Conservation (phyloP, 129 eudicot species). For the Flaveria linearis region DNA sequence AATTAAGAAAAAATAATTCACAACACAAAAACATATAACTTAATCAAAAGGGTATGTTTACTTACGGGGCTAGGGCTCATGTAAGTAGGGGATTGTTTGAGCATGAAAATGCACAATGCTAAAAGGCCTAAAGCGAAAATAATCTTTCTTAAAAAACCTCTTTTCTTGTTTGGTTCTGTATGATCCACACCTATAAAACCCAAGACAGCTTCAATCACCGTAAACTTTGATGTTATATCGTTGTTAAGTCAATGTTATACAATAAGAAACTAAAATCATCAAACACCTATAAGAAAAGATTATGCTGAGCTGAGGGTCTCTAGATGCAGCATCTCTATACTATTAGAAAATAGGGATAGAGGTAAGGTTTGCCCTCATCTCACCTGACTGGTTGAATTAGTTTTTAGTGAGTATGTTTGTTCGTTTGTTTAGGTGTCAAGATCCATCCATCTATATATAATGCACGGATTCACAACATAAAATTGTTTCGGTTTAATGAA, state of each 20-base stretch:
- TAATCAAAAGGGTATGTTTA: conserved; percentile 1
- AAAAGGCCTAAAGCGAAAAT: neutral
- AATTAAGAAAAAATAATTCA: neutral
- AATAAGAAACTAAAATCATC: neutral
- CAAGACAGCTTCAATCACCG: neutral
- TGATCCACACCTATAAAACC: conserved; percentile 24
- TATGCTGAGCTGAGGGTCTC: too few relatives aligned
- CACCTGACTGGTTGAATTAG: too few relatives aligned
- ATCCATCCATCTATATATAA: neutral
- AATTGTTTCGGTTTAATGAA: neutral
- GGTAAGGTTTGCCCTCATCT: too few relatives aligned
- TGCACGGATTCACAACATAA: neutral
- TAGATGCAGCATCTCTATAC: too few relatives aligned
- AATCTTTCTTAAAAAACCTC: conserved; percentile 19
- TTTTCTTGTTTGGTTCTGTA: conserved; percentile 19
- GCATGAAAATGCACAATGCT: conserved; percentile 42
- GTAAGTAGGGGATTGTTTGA: conserved; percentile 56
- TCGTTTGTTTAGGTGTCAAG: neutral
- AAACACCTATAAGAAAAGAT: neutral
- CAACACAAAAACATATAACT: conserved; percentile 4
- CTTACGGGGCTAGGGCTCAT: conserved; percentile 52
- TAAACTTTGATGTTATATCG: conserved; percentile 1
- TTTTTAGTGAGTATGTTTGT: too few relatives aligned
- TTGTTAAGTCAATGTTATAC: neutral
- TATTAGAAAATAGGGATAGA: too few relatives aligned